Conservation (phyloP, 208 protist species). For the Acanthamoeba culbertsoni region DNA sequence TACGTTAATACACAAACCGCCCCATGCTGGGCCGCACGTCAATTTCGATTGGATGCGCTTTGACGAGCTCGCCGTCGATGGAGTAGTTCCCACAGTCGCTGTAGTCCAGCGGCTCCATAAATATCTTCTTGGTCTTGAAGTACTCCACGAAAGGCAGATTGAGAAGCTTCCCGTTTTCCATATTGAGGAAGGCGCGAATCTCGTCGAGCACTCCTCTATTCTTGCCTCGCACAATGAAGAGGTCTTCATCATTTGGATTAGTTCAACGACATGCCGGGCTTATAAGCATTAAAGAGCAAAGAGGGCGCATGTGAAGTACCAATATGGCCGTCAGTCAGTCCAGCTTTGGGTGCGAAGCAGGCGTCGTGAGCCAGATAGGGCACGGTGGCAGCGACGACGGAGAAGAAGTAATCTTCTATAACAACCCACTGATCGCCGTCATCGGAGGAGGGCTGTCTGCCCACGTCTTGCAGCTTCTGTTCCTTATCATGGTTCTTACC, state of each 20-base stretch:
- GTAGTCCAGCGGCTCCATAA: not conserved
- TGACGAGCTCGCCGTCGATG: not conserved
- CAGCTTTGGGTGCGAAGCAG: conserved; percentile 3
- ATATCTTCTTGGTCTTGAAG: conserved; percentile 33
- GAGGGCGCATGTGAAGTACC: not conserved
- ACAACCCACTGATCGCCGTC: not conserved
- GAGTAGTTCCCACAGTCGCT: conserved; percentile 24
- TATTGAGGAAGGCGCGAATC: conserved; percentile 18
- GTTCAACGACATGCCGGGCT: too few relatives aligned
- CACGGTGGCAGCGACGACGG: not conserved
- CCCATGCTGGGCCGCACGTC: conserved; percentile 10
- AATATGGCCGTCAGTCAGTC: not conserved
- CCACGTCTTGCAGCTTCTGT: not conserved
- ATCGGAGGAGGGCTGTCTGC: not conserved
- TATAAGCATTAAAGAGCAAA: too few relatives aligned
- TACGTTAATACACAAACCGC: not conserved
- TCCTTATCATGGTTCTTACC: conserved; percentile 32
- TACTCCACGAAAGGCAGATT: conserved; percentile 25
- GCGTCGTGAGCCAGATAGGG: not conserved
- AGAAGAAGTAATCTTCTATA: not conserved
- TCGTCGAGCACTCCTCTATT: conserved; percentile 9
- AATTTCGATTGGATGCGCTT: not conserved
- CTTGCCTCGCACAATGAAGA: conserved; percentile 4
- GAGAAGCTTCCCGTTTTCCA: not conserved
- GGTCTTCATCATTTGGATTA: not conserved